Base-by-base conservation (phyloP, 768 basidiomycete species). In the Pleurotus sapidus region DNA sequence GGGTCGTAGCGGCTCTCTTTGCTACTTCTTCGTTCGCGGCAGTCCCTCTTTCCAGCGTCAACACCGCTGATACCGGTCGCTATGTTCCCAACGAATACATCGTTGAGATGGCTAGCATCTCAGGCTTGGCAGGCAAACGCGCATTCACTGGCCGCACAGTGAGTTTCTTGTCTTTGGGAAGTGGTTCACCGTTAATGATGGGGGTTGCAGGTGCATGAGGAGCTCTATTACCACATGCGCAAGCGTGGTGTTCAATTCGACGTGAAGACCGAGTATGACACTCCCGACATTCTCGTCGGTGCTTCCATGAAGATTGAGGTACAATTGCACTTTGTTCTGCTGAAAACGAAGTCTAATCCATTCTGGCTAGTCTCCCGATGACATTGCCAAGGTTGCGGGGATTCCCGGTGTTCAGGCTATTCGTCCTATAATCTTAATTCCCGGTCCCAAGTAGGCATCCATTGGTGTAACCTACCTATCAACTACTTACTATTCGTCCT, bases 341-440 rank as follows among this genome's bases (percentile, higher is more conserved):
- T 34, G 9, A 11, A 11, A 11, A 3, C 3, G 1, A 34, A 11
- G 30, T 3, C 30, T 34, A 34, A 34, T 18, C 18, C 56, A 11
- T 15, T 46, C 46, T 38, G 15, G 18, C 43, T n/a, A 7, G 47
- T 34, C 53, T 17, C 20, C 20, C 42, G 20, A 86, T 83, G 82
- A 85, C 65, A 77, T 77, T 11, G 65, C 72, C 23, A 66, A 74
- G 12, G 67, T 89, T 40, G 65, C 72, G 5, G 66, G 69, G 8
- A 73, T 77, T 3, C 70, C 77, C 3, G 86, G 84, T 23, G 77
- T 88, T n/a, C 73, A 79, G 61, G 77, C 78, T 15, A 79, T 87
- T 63, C 78, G 81, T n/a, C 84, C 86, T 2, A 78, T 86, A 34
- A 68, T 70, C 42, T 63, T 63, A 25, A 72, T 81, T 55, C 65